Percentiles rank a stretch among this genome's conserved stretches.
phyloP scores from a whole-genome alignment of 2,329 filamentous ascomycete species.

The Colletotrichum liaoningense region DNA sequence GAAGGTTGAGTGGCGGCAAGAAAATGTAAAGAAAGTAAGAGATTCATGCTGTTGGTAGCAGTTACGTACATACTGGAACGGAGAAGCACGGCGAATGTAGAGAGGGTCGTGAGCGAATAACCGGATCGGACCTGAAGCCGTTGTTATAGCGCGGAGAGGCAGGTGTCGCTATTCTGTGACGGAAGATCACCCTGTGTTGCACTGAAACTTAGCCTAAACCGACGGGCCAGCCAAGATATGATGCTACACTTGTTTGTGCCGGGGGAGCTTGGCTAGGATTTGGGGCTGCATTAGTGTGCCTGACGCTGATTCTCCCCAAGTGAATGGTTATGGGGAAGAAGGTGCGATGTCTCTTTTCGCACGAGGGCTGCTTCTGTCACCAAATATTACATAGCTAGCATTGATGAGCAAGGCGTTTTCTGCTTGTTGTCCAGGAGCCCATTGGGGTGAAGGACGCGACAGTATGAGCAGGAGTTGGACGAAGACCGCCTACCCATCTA shows the following conservation, averaged over 20 bases:
- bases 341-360: background rate
- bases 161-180: background rate
- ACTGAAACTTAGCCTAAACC: background rate
- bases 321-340: background rate
- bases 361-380: no score
- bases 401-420: no score
- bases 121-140: background rate
- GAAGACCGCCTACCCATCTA: no score
- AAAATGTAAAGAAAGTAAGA: background rate
- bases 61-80: background rate
- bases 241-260: background rate
- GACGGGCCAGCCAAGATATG: background rate
- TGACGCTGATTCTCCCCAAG: background rate
- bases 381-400: no score
- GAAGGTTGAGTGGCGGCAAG: background rate
- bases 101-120: background rate
- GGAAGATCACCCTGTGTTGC: background rate
- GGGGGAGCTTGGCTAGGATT: background rate
- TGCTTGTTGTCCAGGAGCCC: no score
- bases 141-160: background rate
- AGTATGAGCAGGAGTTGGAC: no score
- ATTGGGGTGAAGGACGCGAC: no score
- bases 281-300: background rate
- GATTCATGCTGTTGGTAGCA: background rate
- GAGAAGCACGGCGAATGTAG: background rate